These are phyloP conservation scores for Fusarium cicatricum DNA, from an alignment of 2,329 filamentous ascomycete genomes.

Conservation along the genomic window DNA sequence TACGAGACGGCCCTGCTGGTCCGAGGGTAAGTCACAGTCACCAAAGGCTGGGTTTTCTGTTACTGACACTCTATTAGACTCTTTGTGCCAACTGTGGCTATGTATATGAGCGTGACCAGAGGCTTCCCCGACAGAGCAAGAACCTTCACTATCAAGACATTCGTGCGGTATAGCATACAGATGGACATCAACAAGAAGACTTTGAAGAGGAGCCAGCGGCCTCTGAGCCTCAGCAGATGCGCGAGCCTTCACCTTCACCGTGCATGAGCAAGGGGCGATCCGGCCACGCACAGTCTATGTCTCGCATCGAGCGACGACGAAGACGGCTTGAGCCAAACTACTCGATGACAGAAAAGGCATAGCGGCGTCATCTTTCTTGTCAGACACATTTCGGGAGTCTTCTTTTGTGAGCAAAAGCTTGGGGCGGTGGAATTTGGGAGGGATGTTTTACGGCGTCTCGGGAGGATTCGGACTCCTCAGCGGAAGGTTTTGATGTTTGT, in stretches of 20 bases:
- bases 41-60: not conserved
- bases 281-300: not conserved
- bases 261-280: constrained; percentile 13
- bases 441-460: constrained; percentile 41
- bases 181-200: constrained; percentile 32
- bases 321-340: constrained; percentile 1
- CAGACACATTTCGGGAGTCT: constrained; percentile 35
- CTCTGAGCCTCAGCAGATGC: constrained; percentile 6
- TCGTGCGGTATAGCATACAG: constrained; percentile 43
- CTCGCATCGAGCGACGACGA: constrained; percentile 2
- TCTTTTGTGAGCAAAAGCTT: constrained; percentile 42
- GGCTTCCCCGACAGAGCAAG: constrained; percentile 67
- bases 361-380: constrained; percentile 13
- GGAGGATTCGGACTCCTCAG: constrained; percentile 39
- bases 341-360: constrained; percentile 12
- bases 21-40: constrained; percentile 70
- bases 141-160: constrained; percentile 50
- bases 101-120: constrained; percentile 85
- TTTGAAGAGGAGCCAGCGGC: constrained; percentile 20
- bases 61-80: constrained; percentile 60
- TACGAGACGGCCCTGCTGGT: constrained; percentile 87
- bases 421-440: constrained; percentile 34
- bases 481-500: constrained; percentile 35
- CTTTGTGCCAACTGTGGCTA: constrained; percentile 95
- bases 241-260: constrained; percentile 12